These are phyloP conservation scores for Aspergillus sp. DNA, from an alignment of 2,329 filamentous ascomycete species.

Conservation along the genomic window DNA sequence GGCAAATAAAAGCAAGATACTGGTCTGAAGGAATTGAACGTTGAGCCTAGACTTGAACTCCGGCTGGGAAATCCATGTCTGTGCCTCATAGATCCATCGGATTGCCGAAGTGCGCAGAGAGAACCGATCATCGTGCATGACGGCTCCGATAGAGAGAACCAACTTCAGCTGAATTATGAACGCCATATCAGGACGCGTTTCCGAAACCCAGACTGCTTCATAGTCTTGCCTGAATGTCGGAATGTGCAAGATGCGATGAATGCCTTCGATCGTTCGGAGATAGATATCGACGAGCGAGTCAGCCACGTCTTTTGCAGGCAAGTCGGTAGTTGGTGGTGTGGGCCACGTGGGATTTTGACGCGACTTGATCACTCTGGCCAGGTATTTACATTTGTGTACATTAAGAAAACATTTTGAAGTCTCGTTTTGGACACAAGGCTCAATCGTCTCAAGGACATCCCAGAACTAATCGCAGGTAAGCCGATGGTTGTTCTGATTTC, in stretches of 20 bases:
- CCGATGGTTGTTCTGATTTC: not conserved
- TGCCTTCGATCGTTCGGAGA: constrained; percentile 51
- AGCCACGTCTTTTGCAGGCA: constrained; percentile 42
- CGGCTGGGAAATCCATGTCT: constrained; percentile 51
- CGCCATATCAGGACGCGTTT: constrained; percentile 25
- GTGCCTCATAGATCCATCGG: constrained; percentile 55
- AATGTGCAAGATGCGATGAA: constrained; percentile 54
- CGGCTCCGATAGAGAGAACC: constrained; percentile 53
- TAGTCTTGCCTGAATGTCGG: constrained; percentile 54
- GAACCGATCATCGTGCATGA: constrained; percentile 47
- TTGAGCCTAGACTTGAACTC: constrained; percentile 49
- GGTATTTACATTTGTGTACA: constrained; percentile 49
- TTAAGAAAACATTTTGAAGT: constrained; percentile 29
- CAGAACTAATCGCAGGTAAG: constrained; percentile 8
- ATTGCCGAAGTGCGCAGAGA: constrained; percentile 46
- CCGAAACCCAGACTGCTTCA: constrained; percentile 45
- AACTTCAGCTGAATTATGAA: constrained; percentile 57
- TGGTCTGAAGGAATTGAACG: constrained; percentile 48
- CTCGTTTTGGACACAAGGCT: constrained; percentile 36
- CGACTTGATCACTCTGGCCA: constrained; percentile 51
- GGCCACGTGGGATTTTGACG: constrained; percentile 48
- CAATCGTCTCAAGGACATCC: constrained; percentile 40
- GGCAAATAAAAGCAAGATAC: constrained; percentile 34
- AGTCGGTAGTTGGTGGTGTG: constrained; percentile 30
- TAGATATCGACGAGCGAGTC: constrained; percentile 51